These are phyloP conservation scores for Eutrema japonicum DNA, from an alignment of 345 rosid species.

Conservation along the genomic window DNA sequence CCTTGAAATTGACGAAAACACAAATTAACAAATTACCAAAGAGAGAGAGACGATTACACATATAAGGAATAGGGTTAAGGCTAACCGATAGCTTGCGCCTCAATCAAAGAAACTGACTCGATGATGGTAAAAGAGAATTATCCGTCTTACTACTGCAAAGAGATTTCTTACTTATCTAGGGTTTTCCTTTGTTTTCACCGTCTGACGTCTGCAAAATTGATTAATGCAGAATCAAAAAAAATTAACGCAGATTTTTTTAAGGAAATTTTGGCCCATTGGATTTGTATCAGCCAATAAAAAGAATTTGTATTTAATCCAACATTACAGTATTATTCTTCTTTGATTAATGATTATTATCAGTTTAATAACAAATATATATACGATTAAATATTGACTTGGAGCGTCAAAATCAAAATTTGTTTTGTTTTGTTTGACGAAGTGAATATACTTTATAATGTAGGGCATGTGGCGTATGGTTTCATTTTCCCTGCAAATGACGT, in stretches of 20 bases:
- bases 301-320: too few species aligned
- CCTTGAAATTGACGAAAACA: neutral
- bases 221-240: too few species aligned
- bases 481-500: too few species aligned
- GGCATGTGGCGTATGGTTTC: neutral
- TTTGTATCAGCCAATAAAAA: neutral
- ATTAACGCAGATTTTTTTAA: neutral
- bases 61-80: neutral
- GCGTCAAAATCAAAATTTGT: neutral
- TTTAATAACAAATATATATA: neutral
- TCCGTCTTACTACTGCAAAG: neutral
- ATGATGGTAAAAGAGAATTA: neutral
- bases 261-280: slow-evolving; percentile 13
- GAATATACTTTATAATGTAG: neutral
- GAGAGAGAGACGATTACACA: neutral
- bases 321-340: neutral
- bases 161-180: neutral
- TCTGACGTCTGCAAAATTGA: neutral
- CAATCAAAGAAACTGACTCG: slow-evolving; percentile 1
- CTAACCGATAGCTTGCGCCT: slow-evolving; percentile 5
- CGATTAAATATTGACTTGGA: neutral
- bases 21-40: neutral
- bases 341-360: neutral
- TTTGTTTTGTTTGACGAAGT: slow-evolving; percentile 4
- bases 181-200: neutral